Evolutionary conservation across 2,329 filamentous ascomycete genomes (phyloP).

Genomic region (Venturia asperata): DNA sequence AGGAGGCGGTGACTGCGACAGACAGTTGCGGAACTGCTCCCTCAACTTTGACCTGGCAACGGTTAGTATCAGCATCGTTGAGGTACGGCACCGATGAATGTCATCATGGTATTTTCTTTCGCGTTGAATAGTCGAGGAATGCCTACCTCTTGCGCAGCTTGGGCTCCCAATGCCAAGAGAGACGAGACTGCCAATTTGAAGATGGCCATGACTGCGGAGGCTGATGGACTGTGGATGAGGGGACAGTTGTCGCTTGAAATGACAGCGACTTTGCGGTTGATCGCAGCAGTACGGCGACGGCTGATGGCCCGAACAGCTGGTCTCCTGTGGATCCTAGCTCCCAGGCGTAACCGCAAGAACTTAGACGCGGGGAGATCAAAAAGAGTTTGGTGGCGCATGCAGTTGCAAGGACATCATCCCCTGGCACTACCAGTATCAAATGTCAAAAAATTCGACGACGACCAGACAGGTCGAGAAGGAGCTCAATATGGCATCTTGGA

Average conservation of each 20-base stretch:
- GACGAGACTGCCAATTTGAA: constrained; percentile 68
- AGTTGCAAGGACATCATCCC: background rate
- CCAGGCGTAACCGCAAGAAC: background rate
- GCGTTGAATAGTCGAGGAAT: background rate
- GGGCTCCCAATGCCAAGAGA: constrained; percentile 57
- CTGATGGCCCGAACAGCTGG: background rate
- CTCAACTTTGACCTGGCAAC: background rate
- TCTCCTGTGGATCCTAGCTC: background rate
- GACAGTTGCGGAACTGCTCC: constrained; percentile 49
- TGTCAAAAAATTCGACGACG: background rate
- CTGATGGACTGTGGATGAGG: background rate
- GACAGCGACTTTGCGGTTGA: background rate
- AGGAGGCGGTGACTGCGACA: constrained; percentile 50
- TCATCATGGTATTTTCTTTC: constrained; percentile 19
- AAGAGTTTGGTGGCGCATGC: background rate
- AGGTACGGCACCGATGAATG: background rate
- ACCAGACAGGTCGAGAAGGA: background rate
- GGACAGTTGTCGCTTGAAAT: background rate
- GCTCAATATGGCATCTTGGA: background rate
- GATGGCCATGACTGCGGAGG: constrained; percentile 53
- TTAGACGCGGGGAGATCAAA: background rate
- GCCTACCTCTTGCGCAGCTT: constrained; percentile 56
- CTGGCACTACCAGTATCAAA: too few relatives aligned
- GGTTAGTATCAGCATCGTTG: background rate
- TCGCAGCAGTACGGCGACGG: background rate